These are phyloP conservation scores for Aspergillus persii DNA, from an alignment of 2,329 filamentous ascomycete species.

Conservation along the genomic window DNA sequence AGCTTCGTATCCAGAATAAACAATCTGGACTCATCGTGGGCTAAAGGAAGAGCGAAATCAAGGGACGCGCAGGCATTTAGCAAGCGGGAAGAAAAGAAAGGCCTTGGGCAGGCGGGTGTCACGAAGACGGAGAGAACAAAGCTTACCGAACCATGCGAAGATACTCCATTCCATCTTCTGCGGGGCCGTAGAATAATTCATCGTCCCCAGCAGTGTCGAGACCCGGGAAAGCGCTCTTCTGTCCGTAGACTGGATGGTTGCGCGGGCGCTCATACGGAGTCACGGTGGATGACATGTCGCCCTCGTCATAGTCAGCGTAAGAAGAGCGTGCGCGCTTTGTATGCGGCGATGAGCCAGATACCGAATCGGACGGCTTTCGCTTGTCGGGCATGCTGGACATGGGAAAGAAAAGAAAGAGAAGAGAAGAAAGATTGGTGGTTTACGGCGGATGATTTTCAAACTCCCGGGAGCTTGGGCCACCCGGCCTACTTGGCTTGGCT, in stretches of 20 bases:
- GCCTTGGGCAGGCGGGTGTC: slow-evolving; percentile 11
- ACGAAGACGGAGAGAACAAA: slow-evolving; percentile 31
- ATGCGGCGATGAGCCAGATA: slow-evolving; percentile 15
- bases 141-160: slow-evolving; percentile 67
- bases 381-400: slow-evolving; percentile 33
- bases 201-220: slow-evolving; percentile 49
- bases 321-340: slow-evolving; percentile 33
- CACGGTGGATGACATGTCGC: slow-evolving; percentile 13
- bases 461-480: slow-evolving; percentile 26
- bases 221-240: slow-evolving; percentile 69
- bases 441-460: neutral
- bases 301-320: slow-evolving; percentile 28
- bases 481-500: neutral
- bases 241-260: slow-evolving; percentile 66
- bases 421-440: neutral
- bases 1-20: slow-evolving; percentile 8
- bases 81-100: slow-evolving; percentile 12
- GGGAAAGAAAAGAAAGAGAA: slow-evolving; percentile 12
- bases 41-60: slow-evolving; percentile 10
- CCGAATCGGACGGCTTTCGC: slow-evolving; percentile 27
- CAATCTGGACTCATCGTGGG: slow-evolving; percentile 10
- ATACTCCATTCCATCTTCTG: slow-evolving; percentile 68
- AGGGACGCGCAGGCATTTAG: slow-evolving; percentile 18
- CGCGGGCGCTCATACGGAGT: slow-evolving; percentile 39
- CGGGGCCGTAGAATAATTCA: slow-evolving; percentile 66